These are phyloP conservation scores for Teratosphaeria viscida DNA, from an alignment of 2,329 filamentous ascomycete species.

Conservation along the genomic window DNA sequence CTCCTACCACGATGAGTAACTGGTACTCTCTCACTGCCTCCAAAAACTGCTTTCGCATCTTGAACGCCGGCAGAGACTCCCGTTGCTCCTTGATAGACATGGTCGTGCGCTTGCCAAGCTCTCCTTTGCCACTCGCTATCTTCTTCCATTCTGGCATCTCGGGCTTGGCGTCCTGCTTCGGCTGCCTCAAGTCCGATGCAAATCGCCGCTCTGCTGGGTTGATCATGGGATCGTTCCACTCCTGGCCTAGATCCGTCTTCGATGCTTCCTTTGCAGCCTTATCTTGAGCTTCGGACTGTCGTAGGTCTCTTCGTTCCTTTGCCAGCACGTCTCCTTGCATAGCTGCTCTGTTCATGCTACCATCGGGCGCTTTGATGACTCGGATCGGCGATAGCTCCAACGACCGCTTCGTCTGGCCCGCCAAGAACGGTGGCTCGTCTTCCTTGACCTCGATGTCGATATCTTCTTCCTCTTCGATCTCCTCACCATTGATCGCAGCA, in stretches of 20 bases:
- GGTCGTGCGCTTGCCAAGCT: slow-evolving; percentile 75
- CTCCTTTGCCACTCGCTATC: slow-evolving; percentile 62
- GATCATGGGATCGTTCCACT: slow-evolving; percentile 97
- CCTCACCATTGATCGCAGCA: slow-evolving; percentile 72
- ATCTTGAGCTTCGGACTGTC: slow-evolving; percentile 79
- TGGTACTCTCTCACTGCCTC: slow-evolving; percentile 82
- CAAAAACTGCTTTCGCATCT: slow-evolving; percentile 77
- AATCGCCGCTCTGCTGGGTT: slow-evolving; percentile 77
- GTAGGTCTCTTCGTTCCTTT: slow-evolving; percentile 79
- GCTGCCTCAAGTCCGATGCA: slow-evolving; percentile 70
- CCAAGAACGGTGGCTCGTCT: slow-evolving; percentile 91
- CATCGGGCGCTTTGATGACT: slow-evolving; percentile 93
- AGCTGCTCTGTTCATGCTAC: slow-evolving; percentile 92
- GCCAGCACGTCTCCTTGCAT: slow-evolving; percentile 85
- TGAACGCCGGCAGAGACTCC: slow-evolving; percentile 78
- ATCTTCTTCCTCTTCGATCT: slow-evolving; percentile 89
- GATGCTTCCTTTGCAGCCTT: slow-evolving; percentile 60
- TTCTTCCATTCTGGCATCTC: slow-evolving; percentile 87
- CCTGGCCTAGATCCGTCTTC: slow-evolving; percentile 72
- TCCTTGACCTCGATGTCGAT: slow-evolving; percentile 94
- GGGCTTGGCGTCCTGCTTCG: slow-evolving; percentile 40
- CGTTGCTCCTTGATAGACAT: slow-evolving; percentile 94
- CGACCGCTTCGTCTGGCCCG: slow-evolving; percentile 92
- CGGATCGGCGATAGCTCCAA: slow-evolving; percentile 90
- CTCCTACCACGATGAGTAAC: slow-evolving; percentile 88